phyloP scores from a whole-genome alignment of 345 rosid genomes.

The Brassica incana region DNA sequence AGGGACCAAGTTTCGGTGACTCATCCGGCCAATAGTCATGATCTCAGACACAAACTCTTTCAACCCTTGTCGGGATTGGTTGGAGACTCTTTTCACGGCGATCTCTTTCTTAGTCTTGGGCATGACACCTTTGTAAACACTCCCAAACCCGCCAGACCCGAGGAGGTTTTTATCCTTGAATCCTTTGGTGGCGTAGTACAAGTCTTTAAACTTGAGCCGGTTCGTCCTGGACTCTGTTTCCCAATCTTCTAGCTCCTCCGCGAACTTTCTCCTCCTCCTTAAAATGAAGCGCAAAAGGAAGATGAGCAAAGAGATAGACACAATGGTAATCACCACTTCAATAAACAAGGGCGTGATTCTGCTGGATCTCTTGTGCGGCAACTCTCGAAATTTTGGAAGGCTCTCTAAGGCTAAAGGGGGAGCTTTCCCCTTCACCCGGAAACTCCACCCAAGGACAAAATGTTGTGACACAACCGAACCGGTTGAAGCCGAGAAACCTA shows the following conservation, averaged over 20 bases:
- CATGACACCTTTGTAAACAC: too few species aligned
- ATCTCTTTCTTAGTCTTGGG: conserved; percentile 19
- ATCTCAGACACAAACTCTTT: conserved; percentile 85
- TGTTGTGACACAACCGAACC: background rate
- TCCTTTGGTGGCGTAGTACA: conserved; percentile 63
- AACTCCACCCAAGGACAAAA: conserved; percentile 5
- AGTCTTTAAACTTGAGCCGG: conserved; percentile 59
- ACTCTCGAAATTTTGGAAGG: conserved; percentile 36
- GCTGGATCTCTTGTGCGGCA: too few species aligned
- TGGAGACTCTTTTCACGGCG: conserved; percentile 76
- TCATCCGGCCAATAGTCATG: conserved; percentile 67
- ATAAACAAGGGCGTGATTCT: too few species aligned
- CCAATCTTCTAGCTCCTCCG: conserved; percentile 73
- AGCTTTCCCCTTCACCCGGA: background rate
- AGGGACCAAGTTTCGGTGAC: too few species aligned
- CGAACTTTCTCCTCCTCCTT: conserved; percentile 10
- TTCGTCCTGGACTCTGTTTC: conserved; percentile 75
- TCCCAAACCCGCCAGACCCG: too few species aligned
- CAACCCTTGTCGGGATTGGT: conserved; percentile 80
- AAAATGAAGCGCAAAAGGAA: conserved; percentile 24
- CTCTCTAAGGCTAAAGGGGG: background rate
- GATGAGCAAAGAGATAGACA: conserved; percentile 23
- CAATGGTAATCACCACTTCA: too few species aligned
- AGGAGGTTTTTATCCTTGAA: too few species aligned
- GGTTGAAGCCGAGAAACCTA: conserved; percentile 1